Evolutionary conservation across 257 asterid species (phyloP).

Genomic region (Lycium ferocissimum): DNA sequence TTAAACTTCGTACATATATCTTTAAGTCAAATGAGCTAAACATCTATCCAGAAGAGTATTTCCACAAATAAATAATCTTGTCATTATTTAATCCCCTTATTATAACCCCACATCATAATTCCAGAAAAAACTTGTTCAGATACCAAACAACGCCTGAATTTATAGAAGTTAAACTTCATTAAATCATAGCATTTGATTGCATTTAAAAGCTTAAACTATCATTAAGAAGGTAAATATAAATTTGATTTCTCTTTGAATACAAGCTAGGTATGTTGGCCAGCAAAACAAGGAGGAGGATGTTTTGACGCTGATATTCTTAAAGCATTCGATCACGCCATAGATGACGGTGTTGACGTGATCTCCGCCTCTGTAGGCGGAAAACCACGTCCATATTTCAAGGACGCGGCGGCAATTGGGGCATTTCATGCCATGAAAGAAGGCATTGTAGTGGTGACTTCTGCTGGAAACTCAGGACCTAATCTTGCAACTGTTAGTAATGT

Average conservation of each 20-base stretch:
- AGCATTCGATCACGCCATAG: slow-evolving; percentile 67
- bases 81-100: no score
- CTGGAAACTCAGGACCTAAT: slow-evolving; percentile 56
- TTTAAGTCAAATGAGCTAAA: no score
- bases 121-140: no score
- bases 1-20: no score
- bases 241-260: not conserved
- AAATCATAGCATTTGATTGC: no score
- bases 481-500: slow-evolving; percentile 49
- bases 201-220: not conserved
- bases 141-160: no score
- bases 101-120: no score
- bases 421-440: slow-evolving; percentile 68
- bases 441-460: slow-evolving; percentile 56
- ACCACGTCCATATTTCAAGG: slow-evolving; percentile 19
- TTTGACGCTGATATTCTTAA: slow-evolving; percentile 58
- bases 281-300: slow-evolving; percentile 38
- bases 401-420: slow-evolving; percentile 55
- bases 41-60: no score
- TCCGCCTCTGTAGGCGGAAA: slow-evolving; percentile 67
- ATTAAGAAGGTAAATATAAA: not conserved
- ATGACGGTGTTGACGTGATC: slow-evolving; percentile 76
- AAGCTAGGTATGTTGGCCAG: slow-evolving; percentile 65
- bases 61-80: no score
- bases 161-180: no score